Evolutionary conservation across 176 grass and related monocot genomes (phyloP).

Genomic region (Secale cereale): DNA sequence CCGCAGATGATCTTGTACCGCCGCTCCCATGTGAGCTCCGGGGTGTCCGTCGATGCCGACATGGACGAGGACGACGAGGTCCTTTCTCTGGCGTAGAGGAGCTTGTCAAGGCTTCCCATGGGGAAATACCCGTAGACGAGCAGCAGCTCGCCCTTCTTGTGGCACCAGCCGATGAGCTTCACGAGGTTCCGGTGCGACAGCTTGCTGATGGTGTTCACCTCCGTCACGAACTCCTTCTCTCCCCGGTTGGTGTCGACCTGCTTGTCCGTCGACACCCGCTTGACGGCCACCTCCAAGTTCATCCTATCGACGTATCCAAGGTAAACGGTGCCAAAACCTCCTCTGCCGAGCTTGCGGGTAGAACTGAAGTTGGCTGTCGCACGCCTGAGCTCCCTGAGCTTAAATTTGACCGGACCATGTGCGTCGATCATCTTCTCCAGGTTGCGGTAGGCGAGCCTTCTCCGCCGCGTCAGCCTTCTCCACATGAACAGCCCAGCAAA

Average conservation of each 20-base stretch:
- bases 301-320: constrained; percentile 8
- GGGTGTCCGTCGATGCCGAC: too few species aligned
- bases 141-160: not conserved
- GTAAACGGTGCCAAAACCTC: constrained; percentile 52
- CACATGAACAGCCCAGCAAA: not conserved
- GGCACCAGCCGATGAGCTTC: not conserved
- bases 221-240: not conserved
- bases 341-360: constrained; percentile 25
- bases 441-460: constrained; percentile 30
- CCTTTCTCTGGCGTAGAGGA: not conserved
- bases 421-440: constrained; percentile 43
- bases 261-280: constrained; percentile 18
- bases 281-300: constrained; percentile 42
- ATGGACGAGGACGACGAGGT: too few species aligned
- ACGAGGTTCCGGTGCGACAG: not conserved
- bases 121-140: not conserved
- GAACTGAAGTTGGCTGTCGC: constrained; percentile 29
- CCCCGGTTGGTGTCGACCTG: not conserved
- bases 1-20: constrained; percentile 38
- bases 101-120: not conserved
- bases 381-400: constrained; percentile 34
- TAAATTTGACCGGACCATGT: constrained; percentile 19
- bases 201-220: not conserved
- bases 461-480: not conserved
- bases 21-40: constrained; percentile 36